Base-by-base conservation (phyloP, 257 asterid species). In the Fraxinus anomala region DNA sequence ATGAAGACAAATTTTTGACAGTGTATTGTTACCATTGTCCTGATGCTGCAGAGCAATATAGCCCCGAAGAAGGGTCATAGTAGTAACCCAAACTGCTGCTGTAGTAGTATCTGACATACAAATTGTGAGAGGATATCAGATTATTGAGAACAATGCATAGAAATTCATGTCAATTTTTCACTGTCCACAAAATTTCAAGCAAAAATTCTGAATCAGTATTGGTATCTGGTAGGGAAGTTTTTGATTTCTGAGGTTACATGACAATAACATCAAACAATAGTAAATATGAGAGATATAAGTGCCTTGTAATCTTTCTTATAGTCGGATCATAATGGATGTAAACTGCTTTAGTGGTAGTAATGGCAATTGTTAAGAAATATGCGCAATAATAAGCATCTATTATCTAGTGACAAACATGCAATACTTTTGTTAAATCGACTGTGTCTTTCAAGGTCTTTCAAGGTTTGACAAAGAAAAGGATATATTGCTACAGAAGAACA, bases 51-150 rank as follows among this genome's bases (percentile, higher is more conserved):
- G 78, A 72, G 85, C 97, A 92, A 74, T 92, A 96, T 16, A 91
- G 85, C 78, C 98, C 97, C 1, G 98, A 85, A 65, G 97, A 86
- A 37, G 99, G 94, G 81, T 96, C 99, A 30, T 96, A 96, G 73
- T 93, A 96, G 80, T 96, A 92, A 67, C 99, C 99, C 81, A 80
- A 87, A 79, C 88, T 93, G 94, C 92, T 86, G 77, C 93, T 96
- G 84, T 96, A 96, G 85, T 96, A 96, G 86, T 93, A 96, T 68
- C 98, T 94, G 94, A 72, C 72, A 73, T 56, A 59, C 34, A 1
- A 51, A 73, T 75, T 17, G 70, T 72, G 28, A 59, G 10, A 4
- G n/a, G 68, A 71, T 21, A 21, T 61, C 13, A 61, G 33, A 21
- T 56, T 56, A 69, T n/a, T 54, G 68, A 70, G 77, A 76, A 70